Evolutionary conservation across 148 eudicot species (phyloP), one percentile per base, ranked within the genome.

Genomic region (Amaranthus palmeri): DNA sequence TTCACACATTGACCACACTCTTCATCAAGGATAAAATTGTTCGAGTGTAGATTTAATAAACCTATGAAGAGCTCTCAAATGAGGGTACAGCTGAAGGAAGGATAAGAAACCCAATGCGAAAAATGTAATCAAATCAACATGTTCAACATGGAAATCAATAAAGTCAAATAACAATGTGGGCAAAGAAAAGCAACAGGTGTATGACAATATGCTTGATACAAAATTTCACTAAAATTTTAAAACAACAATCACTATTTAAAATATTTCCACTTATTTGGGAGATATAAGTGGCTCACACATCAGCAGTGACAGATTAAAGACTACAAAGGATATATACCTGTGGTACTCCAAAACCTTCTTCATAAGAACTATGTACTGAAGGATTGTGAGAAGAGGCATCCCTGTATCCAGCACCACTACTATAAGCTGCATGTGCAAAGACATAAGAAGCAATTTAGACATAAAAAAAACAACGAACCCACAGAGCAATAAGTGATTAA

Each of bases 311-410:
- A 18, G 5, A 67, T 48, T 7, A 14, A 9, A 52, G 9, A 50
- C 9, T 48, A 45, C 17, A n/a, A 14, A 45, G 56, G 25, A 65
- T 43, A 25, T 70, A 57, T 67, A 93, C 98, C 95, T 93, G 98
- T 56, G 76, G 78, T 76, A 65, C 72, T 62, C 87, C 88, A 73
- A 87, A 89, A 72, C 72, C 81, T 65, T 85, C 85, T 53, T 77
- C 84, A 66, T 81, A 82, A 5, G 83, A 60, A 74, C 76, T 86
- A 54, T 75, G 86, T 49, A 78, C 93, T 42, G 78, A 67, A 70
- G 92, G 70, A 73, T 85, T 87, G 68, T 82, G 88, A 42, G 76
- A 86, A 68, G 84, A 63, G 48, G 85, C 83, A 80, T 81, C 90
- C 44, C 81, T 87, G 73, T 87, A 86, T 48, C 86, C 95, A 78